phyloP scores from a whole-genome alignment of 148 eudicot species.

The Oxyria digyna region DNA sequence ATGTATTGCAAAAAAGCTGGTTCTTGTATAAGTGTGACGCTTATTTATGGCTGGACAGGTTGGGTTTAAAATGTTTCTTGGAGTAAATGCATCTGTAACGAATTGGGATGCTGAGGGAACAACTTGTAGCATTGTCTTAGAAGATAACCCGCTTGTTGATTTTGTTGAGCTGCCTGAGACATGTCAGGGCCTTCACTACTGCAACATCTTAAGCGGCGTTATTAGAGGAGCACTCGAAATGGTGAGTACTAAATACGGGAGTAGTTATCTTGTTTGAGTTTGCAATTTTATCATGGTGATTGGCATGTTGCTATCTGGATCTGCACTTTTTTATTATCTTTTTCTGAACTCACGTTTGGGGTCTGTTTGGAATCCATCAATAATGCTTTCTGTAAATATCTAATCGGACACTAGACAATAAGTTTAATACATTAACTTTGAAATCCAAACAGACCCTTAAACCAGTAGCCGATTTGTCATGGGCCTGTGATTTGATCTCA shows the following conservation, averaged over 20 bases:
- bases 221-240: conserved; percentile 93
- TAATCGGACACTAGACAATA: no score
- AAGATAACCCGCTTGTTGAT: conserved; percentile 94
- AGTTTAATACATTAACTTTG: no score
- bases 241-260: conserved; percentile 37
- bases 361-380: no score
- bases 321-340: not conserved
- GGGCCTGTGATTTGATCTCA: no score
- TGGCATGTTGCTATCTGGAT: not conserved
- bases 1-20: not conserved
- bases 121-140: conserved; percentile 81
- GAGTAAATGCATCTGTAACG: conserved; percentile 75
- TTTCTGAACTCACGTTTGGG: no score
- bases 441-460: no score
- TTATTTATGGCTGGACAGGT: conserved; percentile 29
- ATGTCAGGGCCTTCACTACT: conserved; percentile 81
- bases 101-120: conserved; percentile 93
- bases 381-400: no score
- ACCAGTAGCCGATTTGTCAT: no score
- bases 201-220: conserved; percentile 91
- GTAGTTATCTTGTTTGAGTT: not conserved
- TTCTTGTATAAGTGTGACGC: not conserved
- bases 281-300: not conserved
- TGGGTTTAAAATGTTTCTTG: conserved; percentile 91
- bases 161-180: conserved; percentile 98